phyloP scores from a whole-genome alignment of 805 yeast species.

The Hanseniaspora lindneri region DNA sequence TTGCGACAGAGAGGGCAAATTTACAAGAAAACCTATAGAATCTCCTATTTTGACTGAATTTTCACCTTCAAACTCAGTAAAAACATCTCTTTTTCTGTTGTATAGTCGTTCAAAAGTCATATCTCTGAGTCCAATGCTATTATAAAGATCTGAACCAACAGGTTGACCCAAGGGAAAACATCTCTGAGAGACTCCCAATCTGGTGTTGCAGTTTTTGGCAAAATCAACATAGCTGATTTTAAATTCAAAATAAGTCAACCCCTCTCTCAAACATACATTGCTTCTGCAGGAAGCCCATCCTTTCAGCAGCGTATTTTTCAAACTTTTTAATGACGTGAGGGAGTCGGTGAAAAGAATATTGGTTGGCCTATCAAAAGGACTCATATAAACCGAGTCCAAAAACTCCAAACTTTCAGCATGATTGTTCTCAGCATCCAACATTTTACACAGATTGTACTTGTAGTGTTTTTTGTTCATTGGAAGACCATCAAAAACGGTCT shows the following conservation, averaged over 20 bases:
- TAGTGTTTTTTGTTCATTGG: conserved; percentile 73
- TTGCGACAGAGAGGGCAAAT: conserved; percentile 44
- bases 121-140: conserved; percentile 80
- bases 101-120: conserved; percentile 64
- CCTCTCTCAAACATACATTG: conserved; percentile 24
- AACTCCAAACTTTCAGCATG: neutral
- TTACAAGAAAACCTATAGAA: conserved; percentile 63
- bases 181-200: conserved; percentile 72
- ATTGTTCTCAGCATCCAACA: conserved; percentile 58
- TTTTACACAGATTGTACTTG: conserved; percentile 63
- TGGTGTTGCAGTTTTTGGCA: conserved; percentile 42
- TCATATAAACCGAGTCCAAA: conserved; percentile 5
- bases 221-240: conserved; percentile 17
- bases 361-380: conserved; percentile 3
- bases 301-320: neutral
- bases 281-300: conserved; percentile 15
- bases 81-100: conserved; percentile 30
- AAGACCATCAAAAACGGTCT: conserved; percentile 5
- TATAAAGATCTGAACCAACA: conserved; percentile 83
- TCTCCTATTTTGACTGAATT: conserved; percentile 58
- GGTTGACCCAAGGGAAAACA: conserved; percentile 91
- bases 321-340: neutral
- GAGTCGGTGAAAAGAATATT: conserved; percentile 1
- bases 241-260: conserved; percentile 41
- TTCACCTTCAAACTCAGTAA: conserved; percentile 34